Evolutionary conservation across 768 basidiomycete genomes (phyloP).

Genomic region (Amanita polypyramis): DNA sequence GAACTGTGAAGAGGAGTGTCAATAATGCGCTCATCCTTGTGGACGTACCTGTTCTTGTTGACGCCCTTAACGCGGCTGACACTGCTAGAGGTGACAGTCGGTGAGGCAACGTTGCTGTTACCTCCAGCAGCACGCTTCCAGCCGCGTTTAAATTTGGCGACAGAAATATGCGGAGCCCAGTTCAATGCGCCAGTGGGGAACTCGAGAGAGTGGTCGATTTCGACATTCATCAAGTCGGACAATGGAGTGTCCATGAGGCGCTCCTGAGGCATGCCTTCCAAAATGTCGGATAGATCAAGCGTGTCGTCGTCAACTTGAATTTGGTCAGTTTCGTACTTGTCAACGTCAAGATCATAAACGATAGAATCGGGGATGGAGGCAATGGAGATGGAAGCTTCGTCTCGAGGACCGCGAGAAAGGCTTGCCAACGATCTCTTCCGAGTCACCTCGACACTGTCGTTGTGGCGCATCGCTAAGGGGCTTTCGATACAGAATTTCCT

Average conservation of each 20-base stretch:
- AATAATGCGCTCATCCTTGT: neutral
- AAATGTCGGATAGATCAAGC: neutral
- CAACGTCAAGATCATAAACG: neutral
- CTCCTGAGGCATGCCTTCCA: neutral
- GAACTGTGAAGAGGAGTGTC: neutral
- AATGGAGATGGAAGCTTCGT: neutral
- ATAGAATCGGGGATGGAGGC: neutral
- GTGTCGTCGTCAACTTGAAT: neutral
- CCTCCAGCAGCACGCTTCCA: neutral
- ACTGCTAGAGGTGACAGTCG: no score
- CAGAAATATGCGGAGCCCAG: neutral
- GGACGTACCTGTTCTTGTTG: neutral
- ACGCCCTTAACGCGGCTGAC: neutral
- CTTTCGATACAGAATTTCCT: neutral
- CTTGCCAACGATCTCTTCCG: neutral
- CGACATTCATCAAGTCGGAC: neutral
- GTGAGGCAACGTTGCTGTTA: no score
- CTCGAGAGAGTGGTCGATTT: slow-evolving; percentile 4
- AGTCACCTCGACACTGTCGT: neutral
- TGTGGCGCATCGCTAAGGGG: neutral
- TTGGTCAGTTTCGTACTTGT: neutral
- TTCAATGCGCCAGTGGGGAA: slow-evolving; percentile 1
- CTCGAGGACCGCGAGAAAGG: no score
- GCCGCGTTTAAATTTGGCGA: neutral
- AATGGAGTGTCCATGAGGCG: neutral